These are phyloP conservation scores for Ulota crispa DNA, from an alignment of 225 moss, liverwort and hornwort genomes.

Conservation along the genomic window DNA sequence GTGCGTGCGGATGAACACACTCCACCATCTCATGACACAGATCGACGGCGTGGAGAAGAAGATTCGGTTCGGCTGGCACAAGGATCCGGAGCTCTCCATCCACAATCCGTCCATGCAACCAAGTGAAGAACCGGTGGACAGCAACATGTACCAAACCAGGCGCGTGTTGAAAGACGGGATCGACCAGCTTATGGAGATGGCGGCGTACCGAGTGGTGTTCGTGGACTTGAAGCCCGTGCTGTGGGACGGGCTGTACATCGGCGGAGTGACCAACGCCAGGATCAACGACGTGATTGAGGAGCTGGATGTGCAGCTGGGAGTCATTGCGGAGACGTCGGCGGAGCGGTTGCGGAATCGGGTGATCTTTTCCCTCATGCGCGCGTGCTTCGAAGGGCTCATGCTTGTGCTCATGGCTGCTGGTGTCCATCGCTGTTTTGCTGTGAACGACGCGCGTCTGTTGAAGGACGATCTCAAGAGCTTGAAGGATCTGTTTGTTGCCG, in stretches of 20 bases:
- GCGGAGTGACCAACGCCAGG: slow-evolving; percentile 62
- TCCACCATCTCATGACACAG: slow-evolving; percentile 56
- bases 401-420: slow-evolving; percentile 85
- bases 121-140: slow-evolving; percentile 41
- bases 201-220: slow-evolving; percentile 78
- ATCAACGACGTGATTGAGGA: slow-evolving; percentile 59
- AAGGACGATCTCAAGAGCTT: slow-evolving; percentile 64
- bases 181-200: slow-evolving; percentile 75
- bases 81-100: slow-evolving; percentile 21
- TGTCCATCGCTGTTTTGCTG: slow-evolving; percentile 58
- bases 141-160: slow-evolving; percentile 43
- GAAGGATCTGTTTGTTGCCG: slow-evolving; percentile 84
- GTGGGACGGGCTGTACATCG: slow-evolving; percentile 78
- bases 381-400: slow-evolving; percentile 77
- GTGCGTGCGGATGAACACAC: slow-evolving; percentile 90
- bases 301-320: slow-evolving; percentile 65
- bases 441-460: slow-evolving; percentile 53
- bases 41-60: slow-evolving; percentile 70
- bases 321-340: slow-evolving; percentile 66
- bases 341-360: slow-evolving; percentile 70
- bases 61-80: slow-evolving; percentile 65
- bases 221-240: slow-evolving; percentile 63
- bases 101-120: slow-evolving; percentile 40
- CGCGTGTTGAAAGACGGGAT: slow-evolving; percentile 52
- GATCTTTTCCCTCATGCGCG: slow-evolving; percentile 78